A percentile compares a stretch with the other conserved stretches of the same genome.
These are phyloP conservation scores for Podospora pseudocomata DNA, from an alignment of 495 filamentous ascomycete species.

Conservation along the genomic window DNA sequence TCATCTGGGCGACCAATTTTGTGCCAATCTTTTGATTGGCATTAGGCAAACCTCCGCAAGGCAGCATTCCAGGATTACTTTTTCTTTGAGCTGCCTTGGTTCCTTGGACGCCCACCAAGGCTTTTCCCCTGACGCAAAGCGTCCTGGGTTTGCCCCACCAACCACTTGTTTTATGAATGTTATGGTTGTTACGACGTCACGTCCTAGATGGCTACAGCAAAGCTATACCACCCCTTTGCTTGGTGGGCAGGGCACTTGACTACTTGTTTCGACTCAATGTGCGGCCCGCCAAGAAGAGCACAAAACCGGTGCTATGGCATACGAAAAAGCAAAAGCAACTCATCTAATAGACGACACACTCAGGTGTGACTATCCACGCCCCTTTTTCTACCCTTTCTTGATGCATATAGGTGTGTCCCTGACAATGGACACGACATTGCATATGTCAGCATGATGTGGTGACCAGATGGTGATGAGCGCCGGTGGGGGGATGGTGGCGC, in stretches of 20 bases:
- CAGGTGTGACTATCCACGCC: neutral
- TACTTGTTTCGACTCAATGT: slow-evolving; percentile 2
- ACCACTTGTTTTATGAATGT: slow-evolving; percentile 32
- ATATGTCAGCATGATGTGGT: neutral
- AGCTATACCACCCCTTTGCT: slow-evolving; percentile 26
- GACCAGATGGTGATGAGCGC: neutral
- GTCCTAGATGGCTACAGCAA: slow-evolving; percentile 35
- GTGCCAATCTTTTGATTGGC: neutral
- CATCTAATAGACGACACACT: slow-evolving; percentile 17
- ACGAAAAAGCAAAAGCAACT: slow-evolving; percentile 10
- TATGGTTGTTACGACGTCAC: slow-evolving; percentile 40
- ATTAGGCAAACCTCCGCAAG: neutral
- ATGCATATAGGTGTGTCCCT: neutral
- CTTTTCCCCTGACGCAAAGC: neutral
- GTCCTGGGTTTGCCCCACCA: neutral
- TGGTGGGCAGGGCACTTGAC: slow-evolving; percentile 10
- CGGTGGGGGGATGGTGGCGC: neutral
- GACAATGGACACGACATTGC: neutral
- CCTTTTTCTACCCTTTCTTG: neutral
- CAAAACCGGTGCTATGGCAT: slow-evolving; percentile 14
- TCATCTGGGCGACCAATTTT: neutral
- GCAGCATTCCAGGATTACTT: neutral
- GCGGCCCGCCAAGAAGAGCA: slow-evolving; percentile 11
- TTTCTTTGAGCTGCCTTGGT: neutral
- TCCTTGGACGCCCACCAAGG: slow-evolving; percentile 5